phyloP scores from a whole-genome alignment of 192 early-diverging fungal species.

The Gamsiella multidivaricata region DNA sequence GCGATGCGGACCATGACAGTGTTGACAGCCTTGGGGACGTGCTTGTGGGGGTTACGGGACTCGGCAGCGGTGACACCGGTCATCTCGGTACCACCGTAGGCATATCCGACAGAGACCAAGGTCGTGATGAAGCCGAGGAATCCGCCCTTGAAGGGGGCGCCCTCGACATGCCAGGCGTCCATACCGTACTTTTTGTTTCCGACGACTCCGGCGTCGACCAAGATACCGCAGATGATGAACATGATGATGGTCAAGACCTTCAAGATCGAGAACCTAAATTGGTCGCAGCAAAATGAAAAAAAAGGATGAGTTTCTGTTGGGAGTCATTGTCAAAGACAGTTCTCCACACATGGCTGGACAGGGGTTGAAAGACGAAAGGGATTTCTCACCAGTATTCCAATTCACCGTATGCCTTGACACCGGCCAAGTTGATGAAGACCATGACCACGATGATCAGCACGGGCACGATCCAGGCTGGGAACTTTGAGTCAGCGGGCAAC shows the following conservation, averaged over 20 bases:
- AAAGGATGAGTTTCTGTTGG: too few relatives aligned
- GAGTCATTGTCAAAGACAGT: too few relatives aligned
- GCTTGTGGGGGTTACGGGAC: conserved; percentile 70
- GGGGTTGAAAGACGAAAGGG: too few relatives aligned
- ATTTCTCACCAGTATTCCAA: conserved; percentile 78
- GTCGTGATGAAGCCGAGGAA: conserved; percentile 70
- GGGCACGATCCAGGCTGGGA: conserved; percentile 24
- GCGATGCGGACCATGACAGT: conserved; percentile 76
- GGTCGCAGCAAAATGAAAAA: too few relatives aligned
- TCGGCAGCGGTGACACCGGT: conserved; percentile 91
- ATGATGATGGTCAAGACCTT: conserved; percentile 77
- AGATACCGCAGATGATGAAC: conserved; percentile 81
- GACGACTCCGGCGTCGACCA: conserved; percentile 70
- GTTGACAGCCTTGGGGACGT: conserved; percentile 73
- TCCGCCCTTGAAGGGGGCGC: conserved; percentile 69
- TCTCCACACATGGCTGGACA: too few relatives aligned
- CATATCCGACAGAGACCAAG: conserved; percentile 81
- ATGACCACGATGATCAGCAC: conserved; percentile 65
- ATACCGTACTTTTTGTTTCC: conserved; percentile 69
- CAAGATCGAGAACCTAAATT: conserved; percentile 57
- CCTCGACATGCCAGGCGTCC: conserved; percentile 68
- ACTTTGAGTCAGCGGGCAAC: conserved; percentile 30
- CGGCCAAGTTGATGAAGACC: conserved; percentile 68
- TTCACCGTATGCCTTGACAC: conserved; percentile 78
- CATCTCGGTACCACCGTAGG: conserved; percentile 86